Evolutionary conservation across 1,284 basidiomycete species (phyloP).

Genomic region (Sphaerobolus stellatus): DNA sequence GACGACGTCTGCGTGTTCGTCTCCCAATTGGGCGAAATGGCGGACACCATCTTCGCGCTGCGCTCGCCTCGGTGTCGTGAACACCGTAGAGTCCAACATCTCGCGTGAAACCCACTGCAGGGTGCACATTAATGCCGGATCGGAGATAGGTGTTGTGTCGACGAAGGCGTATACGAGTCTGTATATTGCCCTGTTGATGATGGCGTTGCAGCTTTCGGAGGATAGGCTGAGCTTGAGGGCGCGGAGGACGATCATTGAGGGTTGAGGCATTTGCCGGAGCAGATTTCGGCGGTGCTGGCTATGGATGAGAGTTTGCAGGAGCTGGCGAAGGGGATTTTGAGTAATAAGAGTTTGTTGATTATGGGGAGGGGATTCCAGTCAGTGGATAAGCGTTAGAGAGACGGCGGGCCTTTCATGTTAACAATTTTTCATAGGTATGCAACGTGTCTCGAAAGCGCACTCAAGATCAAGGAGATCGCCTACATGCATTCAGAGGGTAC

Average conservation of each 20-base stretch:
- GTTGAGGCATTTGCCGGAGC: conserved; percentile 84
- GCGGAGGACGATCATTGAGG: conserved; percentile 95
- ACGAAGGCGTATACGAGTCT: conserved; percentile 99
- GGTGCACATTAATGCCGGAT: conserved; percentile 99
- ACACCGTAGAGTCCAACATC: conserved; percentile 97
- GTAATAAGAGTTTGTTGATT: conserved; percentile 86
- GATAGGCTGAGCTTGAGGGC: conserved; percentile 92
- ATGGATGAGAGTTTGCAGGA: conserved; percentile 80
- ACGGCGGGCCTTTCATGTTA: not conserved
- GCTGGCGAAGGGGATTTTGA: conserved; percentile 77
- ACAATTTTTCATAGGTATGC: too few relatives aligned
- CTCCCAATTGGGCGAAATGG: conserved; percentile 98
- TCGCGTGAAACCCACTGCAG: conserved; percentile 99
- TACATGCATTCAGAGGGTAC: conserved; percentile 89
- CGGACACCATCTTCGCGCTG: conserved; percentile 95
- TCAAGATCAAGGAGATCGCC: conserved; percentile 99
- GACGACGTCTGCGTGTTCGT: conserved; percentile 98
- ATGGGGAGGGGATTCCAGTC: conserved; percentile 99
- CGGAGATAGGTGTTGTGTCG: conserved; percentile 99
- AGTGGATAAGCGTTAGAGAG: conserved; percentile 24
- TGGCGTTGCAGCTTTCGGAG: conserved; percentile 96
- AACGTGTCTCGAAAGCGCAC: conserved; percentile 95
- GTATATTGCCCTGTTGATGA: conserved; percentile 98
- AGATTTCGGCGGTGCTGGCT: conserved; percentile 88
- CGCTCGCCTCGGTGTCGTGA: conserved; percentile 97